Percentiles rank a stretch among this genome's conserved stretches.
phyloP scores from a whole-genome alignment of 2,329 filamentous ascomycete genomes.

The Diaporthe amygdali region DNA sequence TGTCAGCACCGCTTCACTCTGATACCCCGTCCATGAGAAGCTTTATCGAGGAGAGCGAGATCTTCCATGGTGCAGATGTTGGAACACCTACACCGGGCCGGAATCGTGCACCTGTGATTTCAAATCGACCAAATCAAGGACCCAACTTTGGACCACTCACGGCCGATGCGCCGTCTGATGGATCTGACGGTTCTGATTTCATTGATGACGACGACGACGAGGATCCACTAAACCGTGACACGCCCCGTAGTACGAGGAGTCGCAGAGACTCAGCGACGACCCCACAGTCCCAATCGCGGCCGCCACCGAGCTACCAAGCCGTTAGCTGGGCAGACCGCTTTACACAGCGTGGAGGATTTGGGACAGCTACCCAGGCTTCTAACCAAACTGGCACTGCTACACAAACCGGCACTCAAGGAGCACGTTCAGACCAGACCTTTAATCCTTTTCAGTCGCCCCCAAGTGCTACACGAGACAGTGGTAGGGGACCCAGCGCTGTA shows the following conservation, averaged over 20 bases:
- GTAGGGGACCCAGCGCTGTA: too few relatives aligned
- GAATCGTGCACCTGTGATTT: neutral
- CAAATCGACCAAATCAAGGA: neutral
- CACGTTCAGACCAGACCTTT: too few relatives aligned
- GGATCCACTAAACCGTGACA: neutral
- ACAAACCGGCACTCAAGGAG: neutral
- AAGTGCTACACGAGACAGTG: too few relatives aligned
- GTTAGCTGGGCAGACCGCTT: conserved; percentile 10
- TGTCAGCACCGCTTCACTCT: conserved; percentile 13
- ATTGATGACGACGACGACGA: neutral
- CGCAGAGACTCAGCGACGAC: neutral
- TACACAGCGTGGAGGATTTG: neutral
- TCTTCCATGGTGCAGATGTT: conserved; percentile 30
- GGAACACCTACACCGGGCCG: conserved; percentile 25
- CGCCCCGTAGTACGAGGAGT: neutral
- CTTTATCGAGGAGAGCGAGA: conserved; percentile 33
- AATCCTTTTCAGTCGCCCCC: too few relatives aligned
- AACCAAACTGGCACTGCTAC: neutral
- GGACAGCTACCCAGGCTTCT: neutral
- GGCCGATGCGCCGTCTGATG: neutral
- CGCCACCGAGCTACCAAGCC: neutral
- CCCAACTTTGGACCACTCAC: neutral
- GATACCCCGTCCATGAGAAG: conserved; percentile 26
- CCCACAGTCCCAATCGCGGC: too few relatives aligned
- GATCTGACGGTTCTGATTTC: neutral